These are phyloP conservation scores for Trichoderma afroharzianum DNA, from an alignment of 2,329 filamentous ascomycete genomes.

Conservation along the genomic window DNA sequence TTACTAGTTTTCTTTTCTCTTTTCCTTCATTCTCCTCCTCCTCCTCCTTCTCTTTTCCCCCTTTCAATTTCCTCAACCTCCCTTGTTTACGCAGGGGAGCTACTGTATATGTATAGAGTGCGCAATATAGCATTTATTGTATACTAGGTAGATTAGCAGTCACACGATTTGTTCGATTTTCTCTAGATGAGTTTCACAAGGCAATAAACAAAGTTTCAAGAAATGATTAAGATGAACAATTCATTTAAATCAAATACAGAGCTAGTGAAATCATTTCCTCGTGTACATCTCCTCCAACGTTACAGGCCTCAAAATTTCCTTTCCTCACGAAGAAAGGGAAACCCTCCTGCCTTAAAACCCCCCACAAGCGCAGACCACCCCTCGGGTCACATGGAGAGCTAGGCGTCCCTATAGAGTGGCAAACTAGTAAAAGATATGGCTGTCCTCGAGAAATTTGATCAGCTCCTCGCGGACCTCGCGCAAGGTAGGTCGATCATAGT, in stretches of 20 bases:
- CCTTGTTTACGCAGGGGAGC: background rate
- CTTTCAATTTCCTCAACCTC: background rate
- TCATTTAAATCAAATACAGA: background rate
- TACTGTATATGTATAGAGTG: background rate
- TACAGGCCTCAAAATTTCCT: background rate
- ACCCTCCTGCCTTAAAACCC: background rate
- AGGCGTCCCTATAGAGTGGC: background rate
- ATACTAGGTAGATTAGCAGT: background rate
- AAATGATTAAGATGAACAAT: background rate
- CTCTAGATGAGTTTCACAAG: background rate
- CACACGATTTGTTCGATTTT: background rate
- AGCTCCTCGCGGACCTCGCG: conserved; percentile 39
- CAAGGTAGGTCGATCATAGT: conserved; percentile 46
- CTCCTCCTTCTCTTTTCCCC: too few species aligned
- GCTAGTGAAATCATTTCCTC: background rate
- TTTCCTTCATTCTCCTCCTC: background rate
- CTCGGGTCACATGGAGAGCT: background rate
- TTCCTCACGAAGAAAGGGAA: background rate
- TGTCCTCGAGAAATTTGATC: conserved; percentile 25
- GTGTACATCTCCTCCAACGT: background rate
- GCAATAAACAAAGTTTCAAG: background rate
- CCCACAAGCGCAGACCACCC: background rate
- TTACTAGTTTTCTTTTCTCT: background rate
- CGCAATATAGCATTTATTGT: background rate
- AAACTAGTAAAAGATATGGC: background rate